Conservation (phyloP, 1,139 yeast species). For the Diutina pseudorugosa region DNA sequence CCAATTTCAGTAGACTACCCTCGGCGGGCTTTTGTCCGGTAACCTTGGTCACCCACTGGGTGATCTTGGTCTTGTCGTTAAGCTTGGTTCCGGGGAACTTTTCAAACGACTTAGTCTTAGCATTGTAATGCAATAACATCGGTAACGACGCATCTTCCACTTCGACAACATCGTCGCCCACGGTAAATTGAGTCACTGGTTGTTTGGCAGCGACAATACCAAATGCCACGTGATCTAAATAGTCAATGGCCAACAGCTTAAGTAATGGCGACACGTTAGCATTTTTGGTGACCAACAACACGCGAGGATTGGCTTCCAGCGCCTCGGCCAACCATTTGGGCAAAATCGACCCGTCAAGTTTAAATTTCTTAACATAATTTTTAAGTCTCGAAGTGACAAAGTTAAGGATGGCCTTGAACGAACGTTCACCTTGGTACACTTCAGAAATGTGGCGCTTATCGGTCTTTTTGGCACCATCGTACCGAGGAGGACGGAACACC, state of each 20-base stretch:
- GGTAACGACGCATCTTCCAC: slow-evolving; percentile 18
- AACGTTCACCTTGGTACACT: slow-evolving; percentile 58
- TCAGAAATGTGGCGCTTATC: slow-evolving; percentile 44
- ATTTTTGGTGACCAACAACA: slow-evolving; percentile 35
- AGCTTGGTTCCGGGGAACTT: slow-evolving; percentile 16
- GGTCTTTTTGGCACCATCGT: slow-evolving; percentile 12
- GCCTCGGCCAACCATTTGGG: slow-evolving; percentile 16
- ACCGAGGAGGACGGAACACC: slow-evolving; percentile 75
- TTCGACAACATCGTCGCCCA: slow-evolving; percentile 14
- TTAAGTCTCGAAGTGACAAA: slow-evolving; percentile 53
- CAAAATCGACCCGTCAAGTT: slow-evolving; percentile 13
- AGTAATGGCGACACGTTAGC: slow-evolving; percentile 45
- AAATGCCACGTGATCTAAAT: slow-evolving; percentile 25
- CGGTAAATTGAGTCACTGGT: slow-evolving; percentile 8
- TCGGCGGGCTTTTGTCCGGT: slow-evolving; percentile 22
- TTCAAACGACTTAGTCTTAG: slow-evolving; percentile 8
- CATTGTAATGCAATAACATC: slow-evolving; percentile 16
- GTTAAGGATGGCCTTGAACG: slow-evolving; percentile 43
- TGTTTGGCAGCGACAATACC: slow-evolving; percentile 14
- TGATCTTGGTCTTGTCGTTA: slow-evolving; percentile 20
- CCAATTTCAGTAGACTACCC: slow-evolving; percentile 28
- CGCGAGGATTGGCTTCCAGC: slow-evolving; percentile 15
- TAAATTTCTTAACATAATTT: slow-evolving; percentile 52
- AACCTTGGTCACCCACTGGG: slow-evolving; percentile 22
- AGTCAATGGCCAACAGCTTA: slow-evolving; percentile 71